A percentile compares a stretch with the other conserved stretches of the same genome.
These are phyloP conservation scores for Talaromyces sp. DNA, from an alignment of 2,329 filamentous ascomycete species.

Conservation along the genomic window DNA sequence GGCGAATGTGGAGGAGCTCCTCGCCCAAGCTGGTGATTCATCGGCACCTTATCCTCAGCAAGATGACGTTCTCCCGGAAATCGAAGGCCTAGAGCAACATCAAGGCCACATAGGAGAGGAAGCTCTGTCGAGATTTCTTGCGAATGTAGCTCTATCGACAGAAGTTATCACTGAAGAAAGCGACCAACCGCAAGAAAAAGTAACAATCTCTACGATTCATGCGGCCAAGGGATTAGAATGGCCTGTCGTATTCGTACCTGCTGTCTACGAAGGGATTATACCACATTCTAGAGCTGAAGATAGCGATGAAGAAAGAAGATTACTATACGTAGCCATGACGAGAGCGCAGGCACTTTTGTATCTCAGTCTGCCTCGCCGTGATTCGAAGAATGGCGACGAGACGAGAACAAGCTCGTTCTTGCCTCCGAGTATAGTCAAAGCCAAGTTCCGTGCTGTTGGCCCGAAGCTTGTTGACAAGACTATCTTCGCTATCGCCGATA, in stretches of 20 bases:
- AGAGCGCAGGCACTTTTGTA: conserved; percentile 83
- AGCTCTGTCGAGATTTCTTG: conserved; percentile 74
- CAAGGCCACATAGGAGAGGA: conserved; percentile 53
- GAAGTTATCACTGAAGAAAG: conserved; percentile 62
- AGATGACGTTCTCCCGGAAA: conserved; percentile 56
- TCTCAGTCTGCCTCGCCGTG: conserved; percentile 72
- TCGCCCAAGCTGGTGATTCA: conserved; percentile 70
- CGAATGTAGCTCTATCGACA: conserved; percentile 82
- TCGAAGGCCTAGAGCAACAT: conserved; percentile 69
- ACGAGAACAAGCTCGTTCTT: conserved; percentile 72
- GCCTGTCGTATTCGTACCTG: conserved; percentile 91
- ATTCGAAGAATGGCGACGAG: conserved; percentile 57
- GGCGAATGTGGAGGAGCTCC: conserved; percentile 87
- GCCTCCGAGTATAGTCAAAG: conserved; percentile 51
- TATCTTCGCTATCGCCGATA: conserved; percentile 66
- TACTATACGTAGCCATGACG: conserved; percentile 97
- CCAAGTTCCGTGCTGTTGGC: conserved; percentile 59
- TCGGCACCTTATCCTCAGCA: conserved; percentile 54
- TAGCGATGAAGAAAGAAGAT: conserved; percentile 76
- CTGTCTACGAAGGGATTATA: conserved; percentile 84
- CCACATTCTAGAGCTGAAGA: conserved; percentile 86
- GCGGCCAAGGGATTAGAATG: conserved; percentile 94
- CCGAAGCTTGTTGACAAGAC: conserved; percentile 64
- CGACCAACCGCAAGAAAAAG: conserved; percentile 52
- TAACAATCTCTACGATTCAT: conserved; percentile 95